A percentile compares a stretch with the other conserved stretches of the same genome.
Conservation (phyloP, 345 rosid species). For the Ricinus communis region DNA sequence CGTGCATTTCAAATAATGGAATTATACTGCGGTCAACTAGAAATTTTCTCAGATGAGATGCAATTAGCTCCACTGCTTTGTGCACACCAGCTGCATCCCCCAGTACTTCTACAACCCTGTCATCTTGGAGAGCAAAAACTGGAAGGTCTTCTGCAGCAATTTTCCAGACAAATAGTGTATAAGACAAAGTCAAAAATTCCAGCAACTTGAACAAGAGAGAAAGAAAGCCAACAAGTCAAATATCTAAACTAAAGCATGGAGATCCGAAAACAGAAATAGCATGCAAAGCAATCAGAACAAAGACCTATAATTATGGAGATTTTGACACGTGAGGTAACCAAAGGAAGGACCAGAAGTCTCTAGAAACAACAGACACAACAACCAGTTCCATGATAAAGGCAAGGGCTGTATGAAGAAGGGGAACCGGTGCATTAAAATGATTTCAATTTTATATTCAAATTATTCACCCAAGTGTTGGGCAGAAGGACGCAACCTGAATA, state of each 20-base stretch:
- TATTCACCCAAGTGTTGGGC: background rate
- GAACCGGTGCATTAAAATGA: background rate
- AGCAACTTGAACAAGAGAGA: background rate
- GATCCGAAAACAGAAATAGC: background rate
- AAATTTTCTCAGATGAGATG: constrained; percentile 94
- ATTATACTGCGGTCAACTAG: constrained; percentile 95
- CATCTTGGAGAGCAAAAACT: constrained; percentile 94
- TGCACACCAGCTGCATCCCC: constrained; percentile 89
- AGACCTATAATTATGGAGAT: background rate
- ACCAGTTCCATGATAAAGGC: background rate
- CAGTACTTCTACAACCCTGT: constrained; percentile 91
- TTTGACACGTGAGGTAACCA: background rate
- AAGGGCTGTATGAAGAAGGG: background rate
- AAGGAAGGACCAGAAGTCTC: background rate
- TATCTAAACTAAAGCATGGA: background rate
- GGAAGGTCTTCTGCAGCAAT: constrained; percentile 84
- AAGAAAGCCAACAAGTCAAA: background rate
- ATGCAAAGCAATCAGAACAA: background rate
- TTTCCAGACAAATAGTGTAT: constrained; percentile 11
- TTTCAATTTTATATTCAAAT: background rate
- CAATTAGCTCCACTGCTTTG: constrained; percentile 87
- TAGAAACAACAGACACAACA: background rate
- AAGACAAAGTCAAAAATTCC: background rate
- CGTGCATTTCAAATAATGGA: constrained; percentile 84
- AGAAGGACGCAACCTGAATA: background rate